These are phyloP conservation scores for Entamoeba invadens DNA, from an alignment of 208 protist species.

Conservation along the genomic window DNA sequence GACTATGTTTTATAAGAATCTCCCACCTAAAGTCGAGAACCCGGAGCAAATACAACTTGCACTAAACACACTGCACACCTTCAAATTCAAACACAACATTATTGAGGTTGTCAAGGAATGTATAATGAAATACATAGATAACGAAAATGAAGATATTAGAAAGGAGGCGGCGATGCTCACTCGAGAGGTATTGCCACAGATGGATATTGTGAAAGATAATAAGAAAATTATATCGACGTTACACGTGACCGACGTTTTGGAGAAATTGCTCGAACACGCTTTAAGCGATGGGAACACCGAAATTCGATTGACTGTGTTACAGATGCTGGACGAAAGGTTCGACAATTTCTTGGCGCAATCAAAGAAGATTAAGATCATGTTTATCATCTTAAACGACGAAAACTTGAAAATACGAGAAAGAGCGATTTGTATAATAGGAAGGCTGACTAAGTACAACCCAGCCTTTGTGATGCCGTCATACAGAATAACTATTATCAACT, in stretches of 20 bases:
- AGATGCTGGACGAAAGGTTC: not conserved
- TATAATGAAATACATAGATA: not conserved
- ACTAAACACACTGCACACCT: not conserved
- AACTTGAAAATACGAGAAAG: not conserved
- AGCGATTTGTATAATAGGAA: not conserved
- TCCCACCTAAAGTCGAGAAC: not conserved
- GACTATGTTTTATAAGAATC: not conserved
- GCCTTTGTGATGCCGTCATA: not conserved
- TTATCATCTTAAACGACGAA: not conserved
- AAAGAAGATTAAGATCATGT: not conserved
- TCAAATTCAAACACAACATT: not conserved
- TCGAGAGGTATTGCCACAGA: not conserved
- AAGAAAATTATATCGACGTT: no score
- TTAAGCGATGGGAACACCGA: not conserved
- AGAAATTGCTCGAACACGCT: not conserved
- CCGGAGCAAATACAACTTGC: not conserved
- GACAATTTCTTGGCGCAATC: not conserved
- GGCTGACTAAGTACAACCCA: not conserved
- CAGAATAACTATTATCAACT: not conserved
- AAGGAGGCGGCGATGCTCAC: not conserved
- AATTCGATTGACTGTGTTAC: not conserved
- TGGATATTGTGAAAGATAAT: not conserved
- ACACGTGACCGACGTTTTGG: not conserved
- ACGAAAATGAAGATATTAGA: not conserved
- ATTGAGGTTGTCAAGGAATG: not conserved